These are phyloP conservation scores for Samsoniella hepiali DNA, from an alignment of 2,329 filamentous ascomycete genomes.

Conservation along the genomic window DNA sequence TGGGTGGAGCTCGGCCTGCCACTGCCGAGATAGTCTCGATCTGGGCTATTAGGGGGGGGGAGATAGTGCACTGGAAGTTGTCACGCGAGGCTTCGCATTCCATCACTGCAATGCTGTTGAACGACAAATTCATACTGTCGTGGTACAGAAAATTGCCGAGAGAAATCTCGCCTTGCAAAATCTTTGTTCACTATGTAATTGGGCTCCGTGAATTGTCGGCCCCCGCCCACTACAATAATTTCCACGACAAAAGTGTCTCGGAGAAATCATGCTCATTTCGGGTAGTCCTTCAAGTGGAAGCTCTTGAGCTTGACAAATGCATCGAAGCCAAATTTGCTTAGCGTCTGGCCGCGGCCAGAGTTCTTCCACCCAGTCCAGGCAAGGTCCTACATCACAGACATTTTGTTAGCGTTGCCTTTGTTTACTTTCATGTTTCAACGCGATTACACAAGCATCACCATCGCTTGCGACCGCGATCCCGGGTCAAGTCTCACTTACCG, in stretches of 20 bases:
- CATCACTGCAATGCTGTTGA: no score
- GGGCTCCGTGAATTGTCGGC: neutral
- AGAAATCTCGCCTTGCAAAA: neutral
- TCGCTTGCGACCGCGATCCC: neutral
- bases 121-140: no score
- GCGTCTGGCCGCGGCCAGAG: slow-evolving; percentile 84
- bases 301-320: slow-evolving; percentile 97
- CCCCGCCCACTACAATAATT: neutral
- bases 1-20: neutral
- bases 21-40: neutral
- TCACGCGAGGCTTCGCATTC: neutral
- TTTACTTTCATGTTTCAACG: neutral
- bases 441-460: neutral
- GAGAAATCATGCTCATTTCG: slow-evolving; percentile 45
- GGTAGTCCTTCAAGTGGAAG: slow-evolving; percentile 84
- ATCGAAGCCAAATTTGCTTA: slow-evolving; percentile 89
- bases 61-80: neutral
- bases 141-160: no score
- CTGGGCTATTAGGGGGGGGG: no score
- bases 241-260: neutral
- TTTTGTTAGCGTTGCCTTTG: slow-evolving; percentile 7
- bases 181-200: neutral
- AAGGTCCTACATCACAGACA: slow-evolving; percentile 60
- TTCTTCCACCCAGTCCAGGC: slow-evolving; percentile 99
- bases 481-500: slow-evolving; percentile 57